Evolutionary conservation across 108 stramenopile species (phyloP).

Genomic region (Chaetoceros muelleri): DNA sequence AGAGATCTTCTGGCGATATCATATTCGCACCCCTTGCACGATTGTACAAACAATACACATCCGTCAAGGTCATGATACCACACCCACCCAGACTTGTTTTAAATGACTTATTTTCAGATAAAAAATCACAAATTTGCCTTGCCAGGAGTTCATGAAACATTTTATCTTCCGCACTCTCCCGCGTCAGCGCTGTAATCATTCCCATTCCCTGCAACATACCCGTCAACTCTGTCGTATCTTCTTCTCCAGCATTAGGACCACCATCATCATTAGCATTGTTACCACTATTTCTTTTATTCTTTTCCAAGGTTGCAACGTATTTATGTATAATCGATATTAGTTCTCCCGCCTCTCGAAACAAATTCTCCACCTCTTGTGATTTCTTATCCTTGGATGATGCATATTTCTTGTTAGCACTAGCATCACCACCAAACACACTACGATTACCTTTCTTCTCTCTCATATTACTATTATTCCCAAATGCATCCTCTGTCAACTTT

Average conservation of each 20-base stretch:
- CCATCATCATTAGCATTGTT: slow-evolving; percentile 3
- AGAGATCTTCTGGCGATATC: slow-evolving; percentile 92
- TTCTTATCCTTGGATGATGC: slow-evolving; percentile 4
- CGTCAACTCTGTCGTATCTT: slow-evolving; percentile 42
- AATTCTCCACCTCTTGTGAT: slow-evolving; percentile 43
- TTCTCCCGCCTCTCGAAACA: slow-evolving; percentile 56
- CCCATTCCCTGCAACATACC: slow-evolving; percentile 85
- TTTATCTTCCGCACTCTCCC: slow-evolving; percentile 40
- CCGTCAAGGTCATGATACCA: slow-evolving; percentile 73
- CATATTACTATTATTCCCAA: no score
- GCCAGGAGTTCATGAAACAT: slow-evolving; percentile 91
- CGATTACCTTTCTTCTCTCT: not conserved
- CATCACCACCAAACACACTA: not conserved
- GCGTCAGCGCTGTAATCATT: slow-evolving; percentile 88
- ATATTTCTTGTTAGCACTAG: slow-evolving; percentile 4
- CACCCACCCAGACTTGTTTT: slow-evolving; percentile 28
- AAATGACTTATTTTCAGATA: slow-evolving; percentile 28
- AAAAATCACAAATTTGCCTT: slow-evolving; percentile 91
- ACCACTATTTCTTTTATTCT: slow-evolving; percentile 11
- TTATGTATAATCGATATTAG: slow-evolving; percentile 66
- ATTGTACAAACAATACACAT: slow-evolving; percentile 86
- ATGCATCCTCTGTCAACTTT: slow-evolving; percentile 49
- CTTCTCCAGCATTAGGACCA: slow-evolving; percentile 9
- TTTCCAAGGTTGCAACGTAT: slow-evolving; percentile 47
- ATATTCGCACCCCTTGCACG: slow-evolving; percentile 92